Base-by-base conservation (phyloP, 129 eudicot species). In the Pittosporum tobira region DNA sequence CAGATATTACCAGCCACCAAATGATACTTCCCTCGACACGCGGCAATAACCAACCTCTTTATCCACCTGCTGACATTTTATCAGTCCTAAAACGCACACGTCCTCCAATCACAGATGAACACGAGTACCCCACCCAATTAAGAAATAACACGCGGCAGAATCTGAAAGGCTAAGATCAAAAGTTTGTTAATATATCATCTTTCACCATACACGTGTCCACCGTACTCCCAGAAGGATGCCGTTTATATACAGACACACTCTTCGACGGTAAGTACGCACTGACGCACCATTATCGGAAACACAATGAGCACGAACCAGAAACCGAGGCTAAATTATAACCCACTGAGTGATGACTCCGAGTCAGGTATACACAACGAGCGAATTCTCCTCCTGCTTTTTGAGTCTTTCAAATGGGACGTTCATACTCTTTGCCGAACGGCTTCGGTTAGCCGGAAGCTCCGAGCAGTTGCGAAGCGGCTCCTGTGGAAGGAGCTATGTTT, bases 401-500 rank as follows among this genome's bases (percentile, higher is more conserved):
- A 82, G 66, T 70, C 68, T 2, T 57, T 89, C 46, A 82, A 85
- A 16, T 89, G 95, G 95, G 95, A 89, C 37, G 76, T 89, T 13
- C 75, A 63, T n/a, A 63, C 60, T 25, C 71, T 89, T 5, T 82
- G 88, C 59, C 75, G 19, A 11, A 64, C 77, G 28, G 84, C 95
- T 25, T 51, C 82, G 2, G 86, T 82, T 0, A 82, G 81, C 60
- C 64, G 93, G 29, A 66, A 71, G 46, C 80, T 89, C 0, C 93
- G 73, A 10, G 97, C 95, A 51, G 48, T 79, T 51, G 95, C 93
- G 2, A 81, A 79, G 30, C 80, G 97, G 73, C 59, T 81, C 26
- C 68, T 89, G 2, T 89, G 96, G 96, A 69, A 75, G 61, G 86
- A 80, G 72, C 76, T 89, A 12, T 85, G 95, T 36, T 26, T 80